A percentile compares a stretch with the other conserved stretches of the same genome.
Evolutionary conservation across 106 monocot species (phyloP).

Genomic region (Allium sativum): DNA sequence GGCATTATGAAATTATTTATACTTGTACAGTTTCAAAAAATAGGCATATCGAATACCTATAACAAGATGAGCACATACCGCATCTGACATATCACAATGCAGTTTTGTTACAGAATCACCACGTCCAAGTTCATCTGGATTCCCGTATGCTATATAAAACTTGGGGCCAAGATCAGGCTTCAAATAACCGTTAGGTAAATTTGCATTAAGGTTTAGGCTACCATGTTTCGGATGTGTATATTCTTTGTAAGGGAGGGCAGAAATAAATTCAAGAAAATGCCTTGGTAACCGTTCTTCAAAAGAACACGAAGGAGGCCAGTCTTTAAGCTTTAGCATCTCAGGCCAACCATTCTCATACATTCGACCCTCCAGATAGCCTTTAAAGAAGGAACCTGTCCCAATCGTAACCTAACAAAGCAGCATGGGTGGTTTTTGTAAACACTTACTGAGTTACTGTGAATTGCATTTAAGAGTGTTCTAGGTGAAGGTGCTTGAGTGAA

Average conservation of each 20-base stretch:
- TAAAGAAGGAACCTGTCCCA: slow-evolving; percentile 22
- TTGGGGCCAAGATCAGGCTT: slow-evolving; percentile 36
- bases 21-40: too few species aligned
- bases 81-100: slow-evolving; percentile 34
- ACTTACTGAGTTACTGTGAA: too few species aligned
- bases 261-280: slow-evolving; percentile 24
- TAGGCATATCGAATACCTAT: background rate
- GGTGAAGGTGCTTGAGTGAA: too few species aligned
- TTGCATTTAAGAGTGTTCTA: too few species aligned
- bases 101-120: slow-evolving; percentile 37
- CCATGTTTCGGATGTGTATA: slow-evolving; percentile 27
- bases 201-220: slow-evolving; percentile 22
- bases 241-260: slow-evolving; percentile 25
- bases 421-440: too few species aligned
- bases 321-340: slow-evolving; percentile 35
- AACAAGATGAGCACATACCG: slow-evolving; percentile 13
- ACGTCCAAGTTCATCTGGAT: slow-evolving; percentile 24
- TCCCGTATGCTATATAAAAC: slow-evolving; percentile 33
- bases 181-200: slow-evolving; percentile 16
- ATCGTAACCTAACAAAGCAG: slow-evolving; percentile 21
- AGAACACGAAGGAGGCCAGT: slow-evolving; percentile 24
- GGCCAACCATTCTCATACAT: slow-evolving; percentile 26
- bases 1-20: too few species aligned
- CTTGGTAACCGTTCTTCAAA: slow-evolving; percentile 36
- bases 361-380: slow-evolving; percentile 23